Evolutionary conservation across 2,329 filamentous ascomycete genomes (phyloP), one percentile per base, ranked within the genome.

Genomic region (Hirsutella minnesotensis): DNA sequence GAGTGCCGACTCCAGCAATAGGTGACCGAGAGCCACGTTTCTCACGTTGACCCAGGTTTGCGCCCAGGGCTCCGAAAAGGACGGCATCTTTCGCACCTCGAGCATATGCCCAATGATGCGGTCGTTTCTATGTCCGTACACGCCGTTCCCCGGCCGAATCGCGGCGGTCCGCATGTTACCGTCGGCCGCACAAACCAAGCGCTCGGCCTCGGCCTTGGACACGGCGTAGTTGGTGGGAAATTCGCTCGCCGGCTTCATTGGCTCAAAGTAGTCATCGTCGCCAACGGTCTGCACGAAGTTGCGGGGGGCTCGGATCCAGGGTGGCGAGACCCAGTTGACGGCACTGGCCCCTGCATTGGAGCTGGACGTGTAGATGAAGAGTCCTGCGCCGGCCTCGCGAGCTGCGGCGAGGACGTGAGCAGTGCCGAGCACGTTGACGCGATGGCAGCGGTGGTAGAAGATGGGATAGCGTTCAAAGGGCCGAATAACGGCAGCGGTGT

Each of bases 401-500:
- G 73, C 68, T 0, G 69, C 69, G 9, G 61, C 55, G 5, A 77
- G 52, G 1, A 75, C 63, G 48, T 75, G 68, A 16, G 56, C 56
- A 2, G 72, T 71, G 9, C 73, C 74, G 9, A 51, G 53, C 20
- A 75, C 61, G 46, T 78, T 79, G 42, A 76, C 70, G 16, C 60
- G 56, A 39, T 62, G 62, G 42, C 64, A 64, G 21, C 66, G 64
- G 20, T 60, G 54, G 47, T 76, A 72, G 27, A 70, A 59, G 27
- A 62, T 55, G 38, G 54, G 51, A 40, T 64, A 61, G 7, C 73
- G 66, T 43, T 77, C 73, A 15, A 61, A 64, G 0, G 70, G 65
- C 10, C 71, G 61, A 45, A 78, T 76, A 5, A 67, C 61, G 1
- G 73, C 74, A 3, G 73, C 74, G 1, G 69, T 76, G 57, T 78